These are phyloP conservation scores for Colletotrichum incanum DNA, from an alignment of 2,329 filamentous ascomycete genomes.

Conservation along the genomic window DNA sequence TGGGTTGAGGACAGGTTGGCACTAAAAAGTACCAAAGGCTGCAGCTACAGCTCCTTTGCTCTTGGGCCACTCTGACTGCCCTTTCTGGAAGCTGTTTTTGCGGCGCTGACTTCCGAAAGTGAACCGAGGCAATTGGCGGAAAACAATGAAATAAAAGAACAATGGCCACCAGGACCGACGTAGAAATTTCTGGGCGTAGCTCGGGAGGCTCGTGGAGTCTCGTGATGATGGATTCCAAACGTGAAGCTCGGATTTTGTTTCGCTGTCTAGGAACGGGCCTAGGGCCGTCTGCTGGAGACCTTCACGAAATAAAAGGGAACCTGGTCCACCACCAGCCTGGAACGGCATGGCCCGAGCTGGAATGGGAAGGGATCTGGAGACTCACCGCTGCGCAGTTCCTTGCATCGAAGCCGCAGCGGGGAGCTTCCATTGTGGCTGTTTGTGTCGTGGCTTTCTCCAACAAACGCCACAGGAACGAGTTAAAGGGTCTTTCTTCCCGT, in stretches of 20 bases:
- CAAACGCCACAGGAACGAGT: background rate
- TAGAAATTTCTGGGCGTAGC: background rate
- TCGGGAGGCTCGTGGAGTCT: slow-evolving; percentile 18
- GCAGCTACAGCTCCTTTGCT: background rate
- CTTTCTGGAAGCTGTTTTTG: slow-evolving; percentile 21
- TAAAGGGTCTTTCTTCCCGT: background rate
- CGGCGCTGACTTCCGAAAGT: slow-evolving; percentile 19
- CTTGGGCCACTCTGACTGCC: slow-evolving; percentile 19
- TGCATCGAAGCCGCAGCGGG: slow-evolving; percentile 1
- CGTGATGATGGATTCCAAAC: slow-evolving; percentile 21
- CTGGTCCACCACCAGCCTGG: slow-evolving; percentile 17
- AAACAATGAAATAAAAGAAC: background rate
- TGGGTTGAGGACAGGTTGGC: slow-evolving; percentile 51
- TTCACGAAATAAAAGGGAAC: slow-evolving; percentile 33
- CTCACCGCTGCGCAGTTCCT: slow-evolving; percentile 15
- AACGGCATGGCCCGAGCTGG: slow-evolving; percentile 27
- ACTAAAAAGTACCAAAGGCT: slow-evolving; percentile 36
- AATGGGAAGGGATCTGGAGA: slow-evolving; percentile 30
- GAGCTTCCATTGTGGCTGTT: slow-evolving; percentile 13
- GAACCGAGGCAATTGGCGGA: background rate
- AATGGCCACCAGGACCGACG: background rate
- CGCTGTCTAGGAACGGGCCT: slow-evolving; percentile 18
- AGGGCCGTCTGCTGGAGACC: slow-evolving; percentile 23
- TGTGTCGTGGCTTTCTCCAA: background rate
- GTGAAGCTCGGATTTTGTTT: slow-evolving; percentile 18